phyloP scores from a whole-genome alignment of 2,329 filamentous ascomycete genomes.

The Diaporthe ilicicola region DNA sequence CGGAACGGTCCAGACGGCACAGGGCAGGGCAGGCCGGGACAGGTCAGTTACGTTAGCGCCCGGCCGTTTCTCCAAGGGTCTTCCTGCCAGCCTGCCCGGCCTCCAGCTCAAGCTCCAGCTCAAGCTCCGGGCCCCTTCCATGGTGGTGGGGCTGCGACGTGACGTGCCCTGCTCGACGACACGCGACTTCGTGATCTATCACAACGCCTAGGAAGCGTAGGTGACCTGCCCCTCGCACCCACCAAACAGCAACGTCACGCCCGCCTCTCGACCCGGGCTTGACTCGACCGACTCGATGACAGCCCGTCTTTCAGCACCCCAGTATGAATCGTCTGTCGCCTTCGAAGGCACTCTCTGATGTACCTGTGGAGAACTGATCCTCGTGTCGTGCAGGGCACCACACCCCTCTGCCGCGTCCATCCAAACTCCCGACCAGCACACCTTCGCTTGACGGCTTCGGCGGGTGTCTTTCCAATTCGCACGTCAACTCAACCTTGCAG shows the following conservation, averaged over 20 bases:
- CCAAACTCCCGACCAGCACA: neutral
- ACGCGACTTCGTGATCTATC: slow-evolving; percentile 13
- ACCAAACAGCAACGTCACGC: neutral
- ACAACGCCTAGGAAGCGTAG: slow-evolving; percentile 3
- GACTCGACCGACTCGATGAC: neutral
- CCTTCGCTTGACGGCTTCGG: slow-evolving; percentile 11
- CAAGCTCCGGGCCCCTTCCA: neutral
- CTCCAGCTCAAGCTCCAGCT: neutral
- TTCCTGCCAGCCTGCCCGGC: neutral
- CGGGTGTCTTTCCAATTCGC: slow-evolving; percentile 16
- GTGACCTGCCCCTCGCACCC: neutral
- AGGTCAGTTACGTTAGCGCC: neutral
- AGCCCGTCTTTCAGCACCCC: neutral
- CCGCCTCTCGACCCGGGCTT: neutral
- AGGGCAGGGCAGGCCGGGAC: neutral
- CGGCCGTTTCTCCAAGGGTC: slow-evolving; percentile 3
- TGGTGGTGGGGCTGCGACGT: neutral
- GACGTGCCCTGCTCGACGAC: neutral
- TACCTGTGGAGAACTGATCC: slow-evolving; percentile 1
- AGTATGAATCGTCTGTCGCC: neutral
- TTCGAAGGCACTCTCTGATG: neutral
- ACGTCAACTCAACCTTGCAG: neutral
- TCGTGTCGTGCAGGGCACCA: slow-evolving; percentile 14
- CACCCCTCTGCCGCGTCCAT: slow-evolving; percentile 7
- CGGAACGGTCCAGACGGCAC: neutral